A percentile compares a stretch with the other conserved stretches of the same genome.
Conservation (phyloP, 2,329 filamentous ascomycete species). For the Tolypocladium sp. region DNA sequence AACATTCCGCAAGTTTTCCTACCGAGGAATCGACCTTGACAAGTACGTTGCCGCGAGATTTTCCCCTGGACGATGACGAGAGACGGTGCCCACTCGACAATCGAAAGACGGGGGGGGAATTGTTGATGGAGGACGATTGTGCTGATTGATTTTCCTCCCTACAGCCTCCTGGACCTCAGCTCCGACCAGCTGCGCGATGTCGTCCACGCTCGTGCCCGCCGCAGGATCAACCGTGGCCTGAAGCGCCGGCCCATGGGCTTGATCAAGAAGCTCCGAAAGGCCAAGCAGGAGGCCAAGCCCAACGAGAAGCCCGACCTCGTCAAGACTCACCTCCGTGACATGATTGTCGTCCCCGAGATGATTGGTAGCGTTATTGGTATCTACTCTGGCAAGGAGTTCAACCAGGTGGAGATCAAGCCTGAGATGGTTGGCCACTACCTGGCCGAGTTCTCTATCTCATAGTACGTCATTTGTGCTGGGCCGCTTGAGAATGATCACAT, state of each 20-base stretch:
- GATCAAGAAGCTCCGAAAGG: constrained; percentile 99
- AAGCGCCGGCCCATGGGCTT: constrained; percentile 99
- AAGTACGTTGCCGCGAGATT: constrained; percentile 59
- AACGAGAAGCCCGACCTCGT: constrained; percentile 99
- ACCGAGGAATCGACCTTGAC: constrained; percentile 98
- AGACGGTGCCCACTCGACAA: neutral
- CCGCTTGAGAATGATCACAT: neutral
- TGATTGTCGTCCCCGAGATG: constrained; percentile 99
- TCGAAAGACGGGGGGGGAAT: constrained; percentile 3
- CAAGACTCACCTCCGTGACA: constrained; percentile 99
- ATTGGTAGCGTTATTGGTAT: constrained; percentile 97
- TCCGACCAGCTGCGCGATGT: constrained; percentile 99
- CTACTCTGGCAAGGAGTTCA: constrained; percentile 99
- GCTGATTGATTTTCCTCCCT: constrained; percentile 12
- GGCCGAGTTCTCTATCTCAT: constrained; percentile 99
- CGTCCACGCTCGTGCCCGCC: constrained; percentile 95
- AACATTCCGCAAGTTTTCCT: constrained; percentile 99
- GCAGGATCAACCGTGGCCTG: constrained; percentile 98
- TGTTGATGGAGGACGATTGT: neutral
- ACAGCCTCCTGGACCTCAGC: constrained; percentile 93
- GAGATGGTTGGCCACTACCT: constrained; percentile 99
- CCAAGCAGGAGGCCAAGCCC: constrained; percentile 96
- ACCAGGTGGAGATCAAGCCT: constrained; percentile 99
- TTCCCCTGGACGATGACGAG: neutral
- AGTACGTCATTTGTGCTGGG: constrained; percentile 54